A percentile compares a stretch with the other conserved stretches of the same genome.
These are phyloP conservation scores for Rhizomucor pusillus DNA, from an alignment of 371 early-diverging fungal species.

Conservation along the genomic window DNA sequence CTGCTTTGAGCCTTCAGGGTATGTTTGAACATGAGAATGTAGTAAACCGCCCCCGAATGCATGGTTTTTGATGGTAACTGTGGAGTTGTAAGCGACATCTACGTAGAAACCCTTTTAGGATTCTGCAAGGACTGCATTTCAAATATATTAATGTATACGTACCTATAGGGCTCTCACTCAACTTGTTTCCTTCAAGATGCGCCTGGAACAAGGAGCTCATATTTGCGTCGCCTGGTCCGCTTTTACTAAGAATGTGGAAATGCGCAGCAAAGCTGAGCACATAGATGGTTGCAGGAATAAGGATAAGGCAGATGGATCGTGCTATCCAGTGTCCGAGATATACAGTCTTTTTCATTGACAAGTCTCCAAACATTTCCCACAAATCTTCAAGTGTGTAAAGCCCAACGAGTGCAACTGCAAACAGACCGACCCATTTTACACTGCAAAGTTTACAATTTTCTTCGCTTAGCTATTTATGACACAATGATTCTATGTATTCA, in stretches of 20 bases:
- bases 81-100: constrained; percentile 93
- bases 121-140: not conserved
- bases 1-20: constrained; percentile 68
- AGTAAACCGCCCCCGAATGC: constrained; percentile 91
- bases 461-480: not conserved
- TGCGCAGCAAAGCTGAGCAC: constrained; percentile 86
- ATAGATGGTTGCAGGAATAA: constrained; percentile 88
- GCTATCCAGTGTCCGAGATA: constrained; percentile 79
- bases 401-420: constrained; percentile 94
- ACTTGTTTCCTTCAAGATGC: constrained; percentile 77
- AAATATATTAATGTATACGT: constrained; percentile 8
- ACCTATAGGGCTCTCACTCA: constrained; percentile 80
- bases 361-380: constrained; percentile 89
- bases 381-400: constrained; percentile 92
- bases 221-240: constrained; percentile 92
- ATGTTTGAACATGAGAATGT: constrained; percentile 95
- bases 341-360: constrained; percentile 63
- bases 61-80: constrained; percentile 84
- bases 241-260: constrained; percentile 84
- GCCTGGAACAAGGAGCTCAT: constrained; percentile 99
- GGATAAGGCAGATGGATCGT: constrained; percentile 78
- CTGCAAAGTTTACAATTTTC: constrained; percentile 42
- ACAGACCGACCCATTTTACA: constrained; percentile 99
- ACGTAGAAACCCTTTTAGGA: not conserved
- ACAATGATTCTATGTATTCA: not conserved